Base-by-base conservation (phyloP, 441 rosid species). In the Croton setiger region DNA sequence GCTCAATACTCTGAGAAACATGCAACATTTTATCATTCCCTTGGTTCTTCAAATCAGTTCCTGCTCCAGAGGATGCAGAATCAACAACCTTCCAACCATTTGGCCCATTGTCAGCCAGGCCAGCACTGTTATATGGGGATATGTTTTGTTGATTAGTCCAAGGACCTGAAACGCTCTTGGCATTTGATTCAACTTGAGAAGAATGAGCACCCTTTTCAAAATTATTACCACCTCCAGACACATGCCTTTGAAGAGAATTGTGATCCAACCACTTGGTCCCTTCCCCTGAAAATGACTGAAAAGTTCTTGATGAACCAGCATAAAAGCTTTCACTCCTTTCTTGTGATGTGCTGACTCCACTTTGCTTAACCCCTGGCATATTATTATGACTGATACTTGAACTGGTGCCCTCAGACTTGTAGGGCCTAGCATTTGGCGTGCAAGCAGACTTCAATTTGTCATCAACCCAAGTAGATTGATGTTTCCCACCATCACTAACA, bases 31-130 rank as follows among this genome's bases (percentile, higher is more conserved):
- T 80, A 57, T 79, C 84, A 68, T 57, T 72, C 70, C 64, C 79
- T 63, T 77, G 87, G 78, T 76, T 81, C 73, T 77, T 72, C 58
- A 72, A 68, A 59, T 52, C 53, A 61, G 70, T 60, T 74, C 73
- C 78, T n/a, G 67, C 60, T 13, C 70, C 61, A 49, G 74, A 64
- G 4, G 80, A 64, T 10, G 66, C 45, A 43, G 86, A 76, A 35
- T 81, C 82, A 62, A 74, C 60, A 60, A 74, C 71, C 73, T 78
- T 84, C 87, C 82, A 83, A 73, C 85, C 85, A 54, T 78, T 81
- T 66, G 69, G 70, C 44, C 75, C 68, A 70, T 66, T 67, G 60
- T 58, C 27, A 23, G 60, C 73, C 59, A 62, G 82, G 64, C 63
- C 76, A 69, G 53, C 63, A 18, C 67, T 41, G 72, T 48, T 55